Base-by-base conservation (phyloP, 1,284 basidiomycete species). In the Mycosarcoma mackinlayi region DNA sequence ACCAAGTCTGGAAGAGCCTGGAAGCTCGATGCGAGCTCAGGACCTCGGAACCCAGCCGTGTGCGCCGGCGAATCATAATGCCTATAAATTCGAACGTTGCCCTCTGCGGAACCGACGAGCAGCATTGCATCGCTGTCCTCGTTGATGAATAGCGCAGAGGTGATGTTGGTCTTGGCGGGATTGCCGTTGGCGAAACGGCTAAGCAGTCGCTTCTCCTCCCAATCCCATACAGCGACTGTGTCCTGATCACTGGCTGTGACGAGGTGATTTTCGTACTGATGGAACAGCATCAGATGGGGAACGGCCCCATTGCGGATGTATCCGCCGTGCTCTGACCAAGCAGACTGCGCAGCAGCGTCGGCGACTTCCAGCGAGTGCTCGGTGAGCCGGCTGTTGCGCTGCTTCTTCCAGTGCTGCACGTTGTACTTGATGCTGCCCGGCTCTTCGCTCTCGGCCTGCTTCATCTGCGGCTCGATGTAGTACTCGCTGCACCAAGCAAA, bases 401-500 rank as follows among this genome's bases (percentile, higher is more conserved):
- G 88, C 77, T 95, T 91, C 72, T 94, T 87, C 95, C 95, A 98
- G 3, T 94, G 89, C 80, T 97, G 93, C 76, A 95, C 92, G 79
- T 97, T 98, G 81, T 95, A 98, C 76, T 91, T 89, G 42, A 91
- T 85, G 66, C 92, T 94, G 3, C 95, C 95, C 16, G 94, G 93
- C 83, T 98, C 96, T 79, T 98, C 94, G 4, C 89, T 89, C 82
- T 98, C 95, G 18, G 92, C 89, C 87, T 94, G 57, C 62, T 68
- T 58, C 80, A 82, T 82, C 60, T 82, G 95, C 4, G 95, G 94
- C 83, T 98, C 94, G 67, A 92, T 94, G 85, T 97, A 98, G 83
- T 98, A 98, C 81, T 98, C 94, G 77, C 90, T 89, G 63, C 93
- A 94, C 92, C 93, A 98, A 79, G 96, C 94, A 81, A 92, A 98